Percentiles rank a stretch among this genome's conserved stretches.
These are phyloP conservation scores for Rhytidiadelphus loreus DNA, from an alignment of 225 moss, liverwort and hornwort genomes.

Conservation along the genomic window DNA sequence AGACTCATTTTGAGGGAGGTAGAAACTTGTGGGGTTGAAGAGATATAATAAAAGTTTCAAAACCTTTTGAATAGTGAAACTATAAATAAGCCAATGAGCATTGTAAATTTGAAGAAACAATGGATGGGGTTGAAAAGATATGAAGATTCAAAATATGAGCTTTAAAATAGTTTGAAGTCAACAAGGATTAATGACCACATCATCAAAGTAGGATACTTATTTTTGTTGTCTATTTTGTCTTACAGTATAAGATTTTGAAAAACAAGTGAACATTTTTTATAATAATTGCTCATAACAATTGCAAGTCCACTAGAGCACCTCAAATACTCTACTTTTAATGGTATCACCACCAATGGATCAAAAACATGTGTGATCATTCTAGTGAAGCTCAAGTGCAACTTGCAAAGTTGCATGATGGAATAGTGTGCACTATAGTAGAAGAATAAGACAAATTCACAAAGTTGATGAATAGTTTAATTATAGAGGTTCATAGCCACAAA, in stretches of 20 bases:
- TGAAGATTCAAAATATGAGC: not conserved
- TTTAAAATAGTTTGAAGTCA: not conserved
- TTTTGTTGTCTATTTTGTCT: not conserved
- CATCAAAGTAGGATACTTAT: no score
- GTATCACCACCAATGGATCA: not conserved
- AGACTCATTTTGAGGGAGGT: fast-evolving
- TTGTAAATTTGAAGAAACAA: not conserved
- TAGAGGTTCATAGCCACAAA: not conserved
- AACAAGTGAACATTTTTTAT: not conserved
- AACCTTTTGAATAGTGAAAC: not conserved
- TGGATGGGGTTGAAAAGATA: fast-evolving
- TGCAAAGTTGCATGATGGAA: fast-evolving
- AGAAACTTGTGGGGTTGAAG: not conserved
- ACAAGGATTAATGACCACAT: not conserved
- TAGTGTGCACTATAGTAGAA: not conserved
- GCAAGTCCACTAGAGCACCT: no score
- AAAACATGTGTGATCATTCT: no score
- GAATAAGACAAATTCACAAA: not conserved
- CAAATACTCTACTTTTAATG: not conserved
- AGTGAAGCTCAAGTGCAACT: no score
- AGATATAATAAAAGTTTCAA: not conserved
- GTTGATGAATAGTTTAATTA: not conserved
- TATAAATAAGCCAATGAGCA: not conserved
- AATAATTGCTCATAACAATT: fast-evolving
- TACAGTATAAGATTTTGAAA: not conserved